Evolutionary conservation across 148 eudicot genomes (phyloP).

Genomic region (Rhododendron griersonianum): DNA sequence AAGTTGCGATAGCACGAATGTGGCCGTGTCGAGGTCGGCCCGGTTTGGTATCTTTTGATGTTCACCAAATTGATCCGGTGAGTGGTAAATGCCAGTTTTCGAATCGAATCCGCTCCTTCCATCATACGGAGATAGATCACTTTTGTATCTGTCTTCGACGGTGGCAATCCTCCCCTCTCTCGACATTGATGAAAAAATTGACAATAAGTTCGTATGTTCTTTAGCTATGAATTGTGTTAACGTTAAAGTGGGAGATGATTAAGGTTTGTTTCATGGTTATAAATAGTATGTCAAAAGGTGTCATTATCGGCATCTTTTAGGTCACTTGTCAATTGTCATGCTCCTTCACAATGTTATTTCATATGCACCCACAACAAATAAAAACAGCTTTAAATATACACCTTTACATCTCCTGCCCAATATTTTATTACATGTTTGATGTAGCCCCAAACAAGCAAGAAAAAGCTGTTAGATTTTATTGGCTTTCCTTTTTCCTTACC

Average conservation of each 20-base stretch:
- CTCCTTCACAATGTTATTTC: too few species aligned
- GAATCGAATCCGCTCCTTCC: slow-evolving; percentile 33
- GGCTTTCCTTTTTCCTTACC: neutral
- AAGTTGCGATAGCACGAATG: slow-evolving; percentile 39
- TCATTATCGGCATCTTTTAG: too few species aligned
- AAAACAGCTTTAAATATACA: too few species aligned
- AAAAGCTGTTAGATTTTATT: neutral
- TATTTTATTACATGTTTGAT: too few species aligned
- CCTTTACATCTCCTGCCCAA: too few species aligned
- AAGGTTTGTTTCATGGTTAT: neutral
- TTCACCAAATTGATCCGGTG: slow-evolving; percentile 23
- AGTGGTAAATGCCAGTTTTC: slow-evolving; percentile 36
- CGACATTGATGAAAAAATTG: neutral
- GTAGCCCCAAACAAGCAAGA: too few species aligned
- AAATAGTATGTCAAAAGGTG: neutral
- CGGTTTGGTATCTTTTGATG: slow-evolving; percentile 26
- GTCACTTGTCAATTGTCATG: too few species aligned
- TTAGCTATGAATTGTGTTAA: neutral
- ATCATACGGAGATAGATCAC: neutral
- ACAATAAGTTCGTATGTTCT: neutral
- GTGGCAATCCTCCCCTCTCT: slow-evolving; percentile 7
- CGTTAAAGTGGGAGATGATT: slow-evolving; percentile 7
- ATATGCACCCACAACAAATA: too few species aligned
- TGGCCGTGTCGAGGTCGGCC: slow-evolving; percentile 35
- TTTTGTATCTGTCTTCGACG: slow-evolving; percentile 3